phyloP scores from a whole-genome alignment of 371 early-diverging fungal genomes.

The Lichtheimia ramosa region DNA sequence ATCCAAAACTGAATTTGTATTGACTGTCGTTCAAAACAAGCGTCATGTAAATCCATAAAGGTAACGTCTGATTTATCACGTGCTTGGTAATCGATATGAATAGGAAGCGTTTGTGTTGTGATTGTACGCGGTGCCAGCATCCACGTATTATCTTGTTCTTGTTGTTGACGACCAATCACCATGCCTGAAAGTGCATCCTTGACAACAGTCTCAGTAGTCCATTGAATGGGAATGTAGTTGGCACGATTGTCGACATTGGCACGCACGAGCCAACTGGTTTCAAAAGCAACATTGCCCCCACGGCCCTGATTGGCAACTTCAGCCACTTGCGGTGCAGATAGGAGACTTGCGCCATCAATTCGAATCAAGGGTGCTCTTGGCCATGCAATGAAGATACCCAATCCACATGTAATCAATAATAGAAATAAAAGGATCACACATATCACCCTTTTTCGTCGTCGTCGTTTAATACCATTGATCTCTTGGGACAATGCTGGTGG shows the following conservation, averaged over 20 bases:
- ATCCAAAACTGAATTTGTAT: conserved; percentile 34
- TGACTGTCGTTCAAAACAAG: conserved; percentile 22
- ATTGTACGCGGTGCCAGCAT: conserved; percentile 17
- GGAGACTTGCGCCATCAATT: conserved; percentile 25
- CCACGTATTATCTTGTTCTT: conserved; percentile 5
- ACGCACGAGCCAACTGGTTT: conserved; percentile 26
- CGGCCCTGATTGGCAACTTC: not conserved
- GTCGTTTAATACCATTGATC: not conserved
- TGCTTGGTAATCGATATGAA: conserved; percentile 36
- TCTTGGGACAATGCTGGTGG: not conserved
- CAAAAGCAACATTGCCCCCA: conserved; percentile 21
- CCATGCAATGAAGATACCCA: conserved; percentile 24
- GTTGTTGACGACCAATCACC: conserved; percentile 19
- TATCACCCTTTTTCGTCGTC: conserved; percentile 19
- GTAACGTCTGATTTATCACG: conserved; percentile 28
- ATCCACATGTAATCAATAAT: conserved; percentile 9
- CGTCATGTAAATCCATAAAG: conserved; percentile 24
- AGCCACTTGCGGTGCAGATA: conserved; percentile 11
- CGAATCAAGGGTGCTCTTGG: conserved; percentile 34
- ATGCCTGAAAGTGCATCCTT: conserved; percentile 30
- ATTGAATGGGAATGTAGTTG: conserved; percentile 27
- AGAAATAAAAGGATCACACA: conserved; percentile 12
- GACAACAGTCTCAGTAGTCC: conserved; percentile 20
- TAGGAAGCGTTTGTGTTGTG: conserved; percentile 25
- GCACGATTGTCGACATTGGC: conserved; percentile 30